Evolutionary conservation across 2,329 filamentous ascomycete genomes (phyloP), one percentile per base, ranked within the genome.

Genomic region (Nothophoma quercina): DNA sequence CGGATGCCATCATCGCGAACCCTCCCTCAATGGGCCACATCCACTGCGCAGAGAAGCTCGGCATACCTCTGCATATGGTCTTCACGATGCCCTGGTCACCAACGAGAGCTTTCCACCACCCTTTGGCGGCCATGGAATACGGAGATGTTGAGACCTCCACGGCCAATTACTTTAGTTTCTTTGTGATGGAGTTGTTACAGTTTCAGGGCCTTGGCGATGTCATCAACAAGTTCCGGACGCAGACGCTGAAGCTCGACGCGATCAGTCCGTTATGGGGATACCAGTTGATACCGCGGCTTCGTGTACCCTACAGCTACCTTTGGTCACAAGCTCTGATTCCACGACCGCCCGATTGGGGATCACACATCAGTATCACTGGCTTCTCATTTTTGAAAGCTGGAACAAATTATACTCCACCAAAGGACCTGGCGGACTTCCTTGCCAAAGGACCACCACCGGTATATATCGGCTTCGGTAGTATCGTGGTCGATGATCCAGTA

Each of bases 31-130:
- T 66, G 60, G 64, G 63, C 4, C 64, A 67, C 23, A 81, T 91
- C 1, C 88, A 91, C 63, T 83, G 88, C 56, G 88, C 88, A 0
- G 87, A 91, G 74, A 88, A 87, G 70, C 73, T 91, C 58, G 88
- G 87, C 0, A 85, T 91, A 28, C 88, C 88, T 0, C 67, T 90
- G 9, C 88, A 91, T 65, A 83, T 96, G 65, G 93, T 96, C 86
- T 96, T 96, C 75, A 96, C 91, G 0, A 83, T 83, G 80, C 81
- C 81, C 1, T 83, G 78, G 77, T 77, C 68, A 26, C 72, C 70
- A 8, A 82, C 79, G 2, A 70, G 60, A 28, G 74, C 71, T 0
- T 81, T 81, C 56, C 76, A 79, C 1, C 80, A 83, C 64, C 81
- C 81, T 0, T 60, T 84, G 36, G 80, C 80, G 0, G 82, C 82